Evolutionary conservation across 306 rosid genomes (phyloP), one percentile per base, ranked within the genome.

Genomic region (Parietaria judaica): DNA sequence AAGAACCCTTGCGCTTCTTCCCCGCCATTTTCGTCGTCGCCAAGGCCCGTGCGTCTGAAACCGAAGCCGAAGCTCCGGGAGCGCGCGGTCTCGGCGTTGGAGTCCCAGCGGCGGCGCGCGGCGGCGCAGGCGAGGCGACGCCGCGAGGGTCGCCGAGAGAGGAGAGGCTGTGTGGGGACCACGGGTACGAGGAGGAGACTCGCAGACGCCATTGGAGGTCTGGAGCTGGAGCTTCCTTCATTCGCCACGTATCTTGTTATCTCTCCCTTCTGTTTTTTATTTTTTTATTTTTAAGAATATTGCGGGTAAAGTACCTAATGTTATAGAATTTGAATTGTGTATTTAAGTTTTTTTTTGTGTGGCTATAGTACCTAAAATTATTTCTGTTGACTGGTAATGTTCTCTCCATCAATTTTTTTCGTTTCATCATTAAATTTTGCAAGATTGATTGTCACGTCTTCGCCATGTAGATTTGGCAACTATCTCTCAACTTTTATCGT

Each of bases 81-180:
- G 7, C 75, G 74, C 34, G 78, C 59, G 70, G 94, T 46, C 65
- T 85, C 92, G 39, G 89, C 88, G 60, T 80, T 88, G 63, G 96
- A 84, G 46, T 88, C 88, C 90, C 88, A 86, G 51, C 88, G 92
- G 1, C 87, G 94, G 82, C 73, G 80, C 48, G 68, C 73, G 67
- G 74, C 51, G 55, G 85, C 54, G 64, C 64, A 82, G 63, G 74
- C 64, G 34, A 44, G 8, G 17, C 73, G 51, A 52, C 7, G 35
- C 46, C 11, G 62, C 66, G 73, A 67, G 36, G 67, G 87, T 79
- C 86, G 77, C 72, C 83, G 84, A 72, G 65, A 67, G 37, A 75
- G 78, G 17, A 70, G 66, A 39, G 78, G 80, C 34, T 73, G 81
- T 13, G 77, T 50, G 65, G 54, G 72, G 46, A 75, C 71, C 63